Evolutionary conservation across 345 rosid species (phyloP), one percentile per base, ranked within the genome.

Genomic region (Arabidopsis arenosa): DNA sequence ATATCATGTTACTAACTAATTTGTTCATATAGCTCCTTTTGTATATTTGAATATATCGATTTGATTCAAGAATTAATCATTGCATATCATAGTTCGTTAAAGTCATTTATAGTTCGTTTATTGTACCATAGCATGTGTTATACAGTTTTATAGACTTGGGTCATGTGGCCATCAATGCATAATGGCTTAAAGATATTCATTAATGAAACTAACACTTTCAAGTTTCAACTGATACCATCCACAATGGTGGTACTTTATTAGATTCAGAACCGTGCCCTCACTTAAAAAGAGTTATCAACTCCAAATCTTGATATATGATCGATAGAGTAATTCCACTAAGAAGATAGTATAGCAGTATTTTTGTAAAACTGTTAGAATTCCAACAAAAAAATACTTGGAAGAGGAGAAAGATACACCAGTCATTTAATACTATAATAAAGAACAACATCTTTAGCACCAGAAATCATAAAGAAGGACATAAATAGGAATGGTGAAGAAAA

Each of bases 181-280:
- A 13, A 41, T 56, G 64, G 33, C 44, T 32, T 44, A 32, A 57
- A 56, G 64, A 28, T 55, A 44, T 68, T 8, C 55, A 56, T 70
- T 17, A 70, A 57, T 70, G 55, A 56, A 32, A 56, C 12, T 40
- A n/a, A 30, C 6, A n/a, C 51, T 68, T 11, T 47, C 21, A 14
- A 14, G n/a, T 43, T 41, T 2, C 7, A 45, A 45, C 23, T 4
- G 68, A 45, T 47, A 15, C 6, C 51, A 45, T 45, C 49, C 18
- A 45, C 8, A 45, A n/a, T 45, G 49, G 49, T 39, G 41, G 9
- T 39, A 39, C 10, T 18, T 18, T 18, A 18, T 18, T 18, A 18
- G 21, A 18, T 18, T 18, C 21, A 43, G 0, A 44, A 13, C 8
- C 17, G 17, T 44, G 48, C 3, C 7, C 21, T 45, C 9, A 14